Evolutionary conservation across 2,329 filamentous ascomycete species (phyloP), one percentile per base, ranked within the genome.

Genomic region (Neodidymelliopsis sp.): DNA sequence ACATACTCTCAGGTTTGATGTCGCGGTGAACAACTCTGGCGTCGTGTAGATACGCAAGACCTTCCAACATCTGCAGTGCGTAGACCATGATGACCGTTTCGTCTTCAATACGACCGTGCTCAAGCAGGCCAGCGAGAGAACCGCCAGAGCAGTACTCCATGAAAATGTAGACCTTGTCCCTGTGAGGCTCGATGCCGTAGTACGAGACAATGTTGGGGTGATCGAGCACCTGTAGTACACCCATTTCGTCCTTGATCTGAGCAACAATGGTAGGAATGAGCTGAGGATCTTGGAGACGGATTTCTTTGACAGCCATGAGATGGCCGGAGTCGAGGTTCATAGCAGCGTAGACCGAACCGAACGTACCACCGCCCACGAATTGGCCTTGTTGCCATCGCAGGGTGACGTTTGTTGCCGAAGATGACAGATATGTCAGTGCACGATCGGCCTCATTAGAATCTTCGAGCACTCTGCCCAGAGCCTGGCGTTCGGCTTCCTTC

Each of bases 121-220:
- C 94, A 30, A 99, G 80, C 41, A 99, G 78, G 39, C 84, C 89
- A 30, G 94, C 92, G 37, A 99, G 80, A 12, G 93, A 97, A 15
- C 94, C 94, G 40, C 94, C 93, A 4, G 91, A 95, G 73, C 94
- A 99, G 74, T 96, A 97, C 74, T 99, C 94, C 94, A 99, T 99
- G 72, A 99, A 99, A 60, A 99, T 97, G 74, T 97, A 99, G n/a
- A 99, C 94, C 69, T 96, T 94, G 79, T 99, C 94, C 56, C 94
- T 85, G 74, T 99, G 94, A 2, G 97, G 94, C 73, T 99, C 94
- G 66, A 99, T 97, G 49, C 94, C 94, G 68, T 94, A 94, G 75
- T 99, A 99, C 8, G 91, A 93, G 16, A 99, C 95, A 53, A 99
- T 90, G 69, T 99, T 99, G 16, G 94, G 94, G 69, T 99, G 94